Evolutionary conservation across 2,329 filamentous ascomycete genomes (phyloP).

Genomic region (Talaromyces sp.): DNA sequence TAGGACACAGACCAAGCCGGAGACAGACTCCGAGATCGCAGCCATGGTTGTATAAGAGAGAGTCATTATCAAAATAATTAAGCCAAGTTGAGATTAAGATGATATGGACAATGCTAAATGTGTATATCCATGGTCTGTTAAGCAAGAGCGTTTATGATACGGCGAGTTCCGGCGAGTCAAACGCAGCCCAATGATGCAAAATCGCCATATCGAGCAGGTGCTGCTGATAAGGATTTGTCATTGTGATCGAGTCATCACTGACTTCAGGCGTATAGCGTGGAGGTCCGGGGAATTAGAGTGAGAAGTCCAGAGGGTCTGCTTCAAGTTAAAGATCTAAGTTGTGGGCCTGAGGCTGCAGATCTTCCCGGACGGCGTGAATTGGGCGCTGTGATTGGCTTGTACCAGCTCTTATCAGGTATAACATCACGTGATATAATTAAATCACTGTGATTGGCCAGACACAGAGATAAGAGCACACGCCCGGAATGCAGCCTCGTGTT

Average conservation of each 20-base stretch:
- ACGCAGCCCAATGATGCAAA: neutral
- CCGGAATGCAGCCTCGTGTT: slow-evolving; percentile 5
- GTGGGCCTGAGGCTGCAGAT: slow-evolving; percentile 14
- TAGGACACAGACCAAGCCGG: neutral
- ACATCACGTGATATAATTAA: slow-evolving; percentile 7
- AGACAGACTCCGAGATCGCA: slow-evolving; percentile 16
- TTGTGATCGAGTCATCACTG: slow-evolving; percentile 13
- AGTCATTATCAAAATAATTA: neutral
- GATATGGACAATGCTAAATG: neutral
- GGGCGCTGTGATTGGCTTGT: neutral
- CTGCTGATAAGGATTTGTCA: slow-evolving; percentile 16
- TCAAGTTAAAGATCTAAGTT: neutral
- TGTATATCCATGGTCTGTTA: neutral
- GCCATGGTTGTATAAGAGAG: neutral
- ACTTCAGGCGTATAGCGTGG: neutral
- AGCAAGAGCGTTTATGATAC: neutral
- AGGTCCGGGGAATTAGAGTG: slow-evolving; percentile 1
- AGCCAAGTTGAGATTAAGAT: neutral
- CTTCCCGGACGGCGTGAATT: slow-evolving; percentile 1
- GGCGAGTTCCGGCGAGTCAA: slow-evolving; percentile 4
- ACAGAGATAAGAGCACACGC: neutral
- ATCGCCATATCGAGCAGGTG: neutral
- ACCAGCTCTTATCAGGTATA: slow-evolving; percentile 12
- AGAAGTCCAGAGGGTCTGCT: neutral
- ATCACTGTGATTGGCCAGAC: neutral